Evolutionary conservation across 2,329 filamentous ascomycete species (phyloP), one percentile per base, ranked within the genome.

Genomic region (Alternaria sp.): DNA sequence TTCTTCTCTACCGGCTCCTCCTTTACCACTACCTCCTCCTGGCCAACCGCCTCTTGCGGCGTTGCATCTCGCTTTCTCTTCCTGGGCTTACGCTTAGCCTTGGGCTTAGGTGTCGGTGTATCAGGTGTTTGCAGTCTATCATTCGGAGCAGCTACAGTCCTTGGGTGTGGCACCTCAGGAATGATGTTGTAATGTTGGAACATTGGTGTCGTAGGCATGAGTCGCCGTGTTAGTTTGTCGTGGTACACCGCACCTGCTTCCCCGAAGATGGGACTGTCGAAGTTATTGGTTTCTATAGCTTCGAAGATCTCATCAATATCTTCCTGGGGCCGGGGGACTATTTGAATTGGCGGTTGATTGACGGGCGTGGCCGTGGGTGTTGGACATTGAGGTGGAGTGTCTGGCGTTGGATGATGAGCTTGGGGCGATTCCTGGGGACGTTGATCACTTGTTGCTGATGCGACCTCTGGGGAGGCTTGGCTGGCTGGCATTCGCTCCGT

Each of bases 241-340:
- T n/a, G 28, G 21, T 49, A 57, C 3, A 15, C 28, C 8, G 26
- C 17, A 17, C 54, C 54, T 47, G 54, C 19, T 15, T 25, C 25
- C 1, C 54, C 44, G 21, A 57, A 57, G 28, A 57, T 40, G 21
- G 54, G 28, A 2, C 19, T 21, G 28, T 49, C 28, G 21, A 57
- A 49, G 4, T 40, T 36, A 3, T 44, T 44, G 15, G 26, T 44
- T 8, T 7, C 17, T n/a, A 49, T 57, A 5, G 54, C 54, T n/a
- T 57, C 26, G 10, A 57, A 15, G 0, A 57, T 57, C 1, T 17
- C n/a, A 13, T 57, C 13, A 5, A 49, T 26, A 7, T 57, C 54
- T 36, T 19, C 13, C 2, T 8, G 15, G 13, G 12, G 28, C 5
- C 54, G 54, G 6, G 44, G 28, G 3, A 46, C 19, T 6, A 44